Evolutionary conservation across 225 moss, liverwort and hornwort species (phyloP).

Genomic region (Marchantia polymorpha): DNA sequence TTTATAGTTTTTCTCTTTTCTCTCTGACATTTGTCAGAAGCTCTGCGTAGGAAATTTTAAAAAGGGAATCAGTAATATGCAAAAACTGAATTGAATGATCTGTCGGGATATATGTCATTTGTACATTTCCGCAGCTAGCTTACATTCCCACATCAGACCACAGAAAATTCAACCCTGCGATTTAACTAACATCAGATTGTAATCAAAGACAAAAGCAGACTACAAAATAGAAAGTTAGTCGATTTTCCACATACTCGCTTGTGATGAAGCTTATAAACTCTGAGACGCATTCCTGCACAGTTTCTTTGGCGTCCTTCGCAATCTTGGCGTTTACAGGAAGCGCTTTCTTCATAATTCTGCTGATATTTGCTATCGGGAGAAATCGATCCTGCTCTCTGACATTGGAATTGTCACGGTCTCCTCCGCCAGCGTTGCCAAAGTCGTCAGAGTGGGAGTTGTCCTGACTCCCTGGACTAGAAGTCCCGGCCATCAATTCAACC

Average conservation of each 20-base stretch:
- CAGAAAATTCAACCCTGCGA: neutral
- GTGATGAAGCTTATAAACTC: constrained; percentile 99
- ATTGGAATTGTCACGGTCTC: constrained; percentile 79
- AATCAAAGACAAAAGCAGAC: neutral
- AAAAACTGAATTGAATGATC: neutral
- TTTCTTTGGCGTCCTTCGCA: constrained; percentile 96
- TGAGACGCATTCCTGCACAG: constrained; percentile 95
- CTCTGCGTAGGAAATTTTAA: constrained; percentile 47
- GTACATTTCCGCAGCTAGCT: neutral
- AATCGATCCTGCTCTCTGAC: constrained; percentile 97
- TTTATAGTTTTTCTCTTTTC: constrained; percentile 93
- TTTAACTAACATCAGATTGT: neutral
- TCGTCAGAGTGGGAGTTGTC: constrained; percentile 94
- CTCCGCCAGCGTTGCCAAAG: constrained; percentile 84
- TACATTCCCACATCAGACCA: neutral
- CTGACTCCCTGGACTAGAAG: constrained; percentile 73
- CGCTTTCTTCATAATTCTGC: constrained; percentile 96
- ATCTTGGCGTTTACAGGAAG: constrained; percentile 97
- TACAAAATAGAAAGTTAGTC: too few relatives aligned
- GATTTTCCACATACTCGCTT: constrained; percentile 77
- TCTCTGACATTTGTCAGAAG: constrained; percentile 92
- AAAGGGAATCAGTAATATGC: neutral
- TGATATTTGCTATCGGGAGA: constrained; percentile 92
- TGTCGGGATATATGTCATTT: neutral
- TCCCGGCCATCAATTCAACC: constrained; percentile 72